These are phyloP conservation scores for Helicostylum pulchrum DNA, from an alignment of 192 early-diverging fungal species.

Conservation along the genomic window DNA sequence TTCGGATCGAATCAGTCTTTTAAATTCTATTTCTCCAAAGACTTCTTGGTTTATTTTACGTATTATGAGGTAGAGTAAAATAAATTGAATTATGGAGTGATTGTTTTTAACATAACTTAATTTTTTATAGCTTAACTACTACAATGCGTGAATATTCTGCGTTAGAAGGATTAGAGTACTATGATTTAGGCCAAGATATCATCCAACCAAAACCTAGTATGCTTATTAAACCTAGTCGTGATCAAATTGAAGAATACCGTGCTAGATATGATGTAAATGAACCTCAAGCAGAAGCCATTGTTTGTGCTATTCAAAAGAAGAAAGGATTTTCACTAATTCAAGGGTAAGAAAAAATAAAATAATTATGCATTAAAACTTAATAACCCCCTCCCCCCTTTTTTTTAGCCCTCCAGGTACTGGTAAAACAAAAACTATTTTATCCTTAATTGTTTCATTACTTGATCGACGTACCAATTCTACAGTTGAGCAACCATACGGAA, in stretches of 20 bases:
- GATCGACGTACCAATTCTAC: conserved; percentile 22
- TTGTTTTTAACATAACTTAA: not conserved
- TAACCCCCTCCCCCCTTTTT: not conserved
- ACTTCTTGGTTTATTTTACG: conserved; percentile 42
- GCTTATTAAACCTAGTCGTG: conserved; percentile 34
- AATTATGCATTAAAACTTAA: not conserved
- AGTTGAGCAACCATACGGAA: not conserved
- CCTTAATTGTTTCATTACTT: conserved; percentile 71
- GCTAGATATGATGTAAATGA: conserved; percentile 74
- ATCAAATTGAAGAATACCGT: conserved; percentile 7
- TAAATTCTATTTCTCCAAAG: conserved; percentile 43
- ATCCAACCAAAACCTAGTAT: conserved; percentile 47
- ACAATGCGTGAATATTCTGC: conserved; percentile 80
- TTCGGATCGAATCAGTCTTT: conserved; percentile 38
- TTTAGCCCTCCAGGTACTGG: conserved; percentile 58
- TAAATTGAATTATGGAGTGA: not conserved
- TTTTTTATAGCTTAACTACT: conserved; percentile 62
- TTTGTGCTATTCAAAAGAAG: conserved; percentile 55
- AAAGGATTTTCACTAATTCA: conserved; percentile 89
- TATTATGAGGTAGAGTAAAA: conserved; percentile 37
- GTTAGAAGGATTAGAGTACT: conserved; percentile 60
- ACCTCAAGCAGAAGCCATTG: conserved; percentile 87
- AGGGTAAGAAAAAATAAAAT: conserved; percentile 43
- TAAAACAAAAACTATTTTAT: conserved; percentile 91
- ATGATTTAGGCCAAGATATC: conserved; percentile 61